Evolutionary conservation across 2,329 filamentous ascomycete species (phyloP), one percentile per base, ranked within the genome.

Genomic region (Alternaria brassicicola): DNA sequence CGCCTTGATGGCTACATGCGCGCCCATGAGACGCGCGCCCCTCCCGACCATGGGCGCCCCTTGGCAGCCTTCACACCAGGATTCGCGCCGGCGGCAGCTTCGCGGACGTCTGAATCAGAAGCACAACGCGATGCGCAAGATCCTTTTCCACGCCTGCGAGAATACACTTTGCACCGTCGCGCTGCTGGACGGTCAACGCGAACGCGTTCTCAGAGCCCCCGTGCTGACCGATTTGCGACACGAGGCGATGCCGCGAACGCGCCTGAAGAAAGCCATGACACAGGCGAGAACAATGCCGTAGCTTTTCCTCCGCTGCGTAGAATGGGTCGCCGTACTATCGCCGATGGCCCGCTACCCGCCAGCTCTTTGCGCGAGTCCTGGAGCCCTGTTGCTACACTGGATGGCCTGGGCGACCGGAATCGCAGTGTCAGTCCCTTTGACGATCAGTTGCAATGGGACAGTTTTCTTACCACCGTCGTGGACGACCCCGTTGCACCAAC

Each of bases 391-490:
- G 66, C 71, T 52, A 69, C 66, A 3, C 62, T 89, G 1, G 89
- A 96, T 76, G 92, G 92, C 4, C 84, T 97, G 15, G 93, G 92
- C 35, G 92, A 97, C 77, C 89, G 93, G 57, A 86, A 92, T 62
- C 87, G 92, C 66, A 96, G 92, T 75, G 79, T 92, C n/a, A 93
- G 89, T 71, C 89, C 89, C 6, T 80, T 81, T 49, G 79, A 79
- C 17, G 70, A 68, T 25, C 54, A 67, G 41, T 84, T 86, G 62
- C 83, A 84, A 48, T 97, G 93, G 93, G 89, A 94, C 59, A 92
- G 88, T 3, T 86, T 97, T 52, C 81, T 93, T 56, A 89, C 85
- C 6, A 96, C 91, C 0, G 85, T 97, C 60, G 89, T 90, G 0
- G 91, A 92, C 0, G 93, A 97, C 74, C 88, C 89, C 15, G 89